Conservation (phyloP, 306 rosid species). For the Amphicarpaea edgeworthii region DNA sequence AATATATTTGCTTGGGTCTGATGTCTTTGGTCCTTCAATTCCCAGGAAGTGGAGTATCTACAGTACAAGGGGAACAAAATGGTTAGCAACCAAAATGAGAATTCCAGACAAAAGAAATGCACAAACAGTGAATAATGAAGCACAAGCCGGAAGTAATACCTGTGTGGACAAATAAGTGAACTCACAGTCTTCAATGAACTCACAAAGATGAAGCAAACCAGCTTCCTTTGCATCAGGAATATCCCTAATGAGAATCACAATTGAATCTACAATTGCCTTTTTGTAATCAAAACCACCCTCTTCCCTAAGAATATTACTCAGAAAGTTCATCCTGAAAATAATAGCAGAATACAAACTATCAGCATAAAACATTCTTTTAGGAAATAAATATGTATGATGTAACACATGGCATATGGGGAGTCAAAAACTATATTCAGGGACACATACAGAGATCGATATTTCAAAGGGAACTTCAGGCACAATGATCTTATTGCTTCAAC, state of each 20-base stretch:
- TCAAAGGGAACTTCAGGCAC: slow-evolving; percentile 94
- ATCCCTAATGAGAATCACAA: slow-evolving; percentile 94
- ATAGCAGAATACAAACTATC: slow-evolving; percentile 27
- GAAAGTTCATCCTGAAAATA: slow-evolving; percentile 88
- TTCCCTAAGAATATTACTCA: slow-evolving; percentile 95
- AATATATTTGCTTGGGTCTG: slow-evolving; percentile 95
- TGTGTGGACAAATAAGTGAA: slow-evolving; percentile 99
- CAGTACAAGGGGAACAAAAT: slow-evolving; percentile 34
- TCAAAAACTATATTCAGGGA: slow-evolving; percentile 14
- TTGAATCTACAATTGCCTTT: slow-evolving; percentile 97
- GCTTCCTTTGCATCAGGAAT: slow-evolving; percentile 95
- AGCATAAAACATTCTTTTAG: slow-evolving; percentile 37
- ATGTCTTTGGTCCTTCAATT: slow-evolving; percentile 95
- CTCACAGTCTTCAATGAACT: slow-evolving; percentile 98
- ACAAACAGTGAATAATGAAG: slow-evolving; percentile 37
- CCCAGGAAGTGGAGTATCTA: slow-evolving; percentile 99
- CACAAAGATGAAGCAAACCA: slow-evolving; percentile 98
- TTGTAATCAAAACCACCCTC: slow-evolving; percentile 99
- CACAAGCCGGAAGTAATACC: slow-evolving; percentile 57
- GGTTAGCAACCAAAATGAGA: slow-evolving; percentile 32
- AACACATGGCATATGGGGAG: background rate
- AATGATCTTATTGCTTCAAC: slow-evolving; percentile 97
- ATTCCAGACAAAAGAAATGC: slow-evolving; percentile 26
- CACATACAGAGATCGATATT: slow-evolving; percentile 84
- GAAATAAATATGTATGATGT: slow-evolving; percentile 9